Base-by-base conservation (phyloP, 306 rosid species). In the Quercus wislizeni region DNA sequence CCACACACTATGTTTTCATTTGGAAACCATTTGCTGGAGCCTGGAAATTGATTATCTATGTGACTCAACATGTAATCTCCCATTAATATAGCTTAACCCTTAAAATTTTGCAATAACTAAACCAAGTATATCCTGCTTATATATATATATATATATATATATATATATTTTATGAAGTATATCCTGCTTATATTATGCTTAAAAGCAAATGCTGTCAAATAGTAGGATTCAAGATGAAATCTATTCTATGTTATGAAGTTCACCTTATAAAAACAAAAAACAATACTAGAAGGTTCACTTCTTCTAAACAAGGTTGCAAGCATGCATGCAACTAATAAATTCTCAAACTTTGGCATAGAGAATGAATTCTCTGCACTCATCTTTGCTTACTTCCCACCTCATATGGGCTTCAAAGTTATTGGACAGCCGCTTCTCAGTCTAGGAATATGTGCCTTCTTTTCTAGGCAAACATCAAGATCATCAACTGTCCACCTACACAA, bases 361-460 rank as follows among this genome's bases (percentile, higher is more conserved):
- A 57, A 74, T 21, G 55, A 49, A 52, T 5, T 59, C 46, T 69
- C 61, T 31, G 20, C 25, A 31, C 55, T 58, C 79, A 19, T 65
- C 55, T 64, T 43, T 75, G 74, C 63, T 71, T 61, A 69, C 64
- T 72, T 58, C 59, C 74, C 71, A 27, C 64, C 74, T 83, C 73
- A 69, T 2, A 92, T 74, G 75, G 89, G 71, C 86, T 80, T 87
- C 93, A 92, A 81, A 23, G 97, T 90, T 81, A 92, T 84, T 63
- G 91, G 97, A 71, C 84, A 90, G 10, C 97, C 94, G 43, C 90
- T 87, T 59, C 83, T 79, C 21, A 92, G 81, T 68, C 94, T 87
- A 58, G 91, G 94, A 84, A 92, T 85, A 75, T 87, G 94, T 74
- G 94, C 84, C 75, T 87, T 92, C 90, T 81, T 88, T 81, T 90